Evolutionary conservation across 75 land plant genomes (phyloP).

Genomic region (Pinus taeda): DNA sequence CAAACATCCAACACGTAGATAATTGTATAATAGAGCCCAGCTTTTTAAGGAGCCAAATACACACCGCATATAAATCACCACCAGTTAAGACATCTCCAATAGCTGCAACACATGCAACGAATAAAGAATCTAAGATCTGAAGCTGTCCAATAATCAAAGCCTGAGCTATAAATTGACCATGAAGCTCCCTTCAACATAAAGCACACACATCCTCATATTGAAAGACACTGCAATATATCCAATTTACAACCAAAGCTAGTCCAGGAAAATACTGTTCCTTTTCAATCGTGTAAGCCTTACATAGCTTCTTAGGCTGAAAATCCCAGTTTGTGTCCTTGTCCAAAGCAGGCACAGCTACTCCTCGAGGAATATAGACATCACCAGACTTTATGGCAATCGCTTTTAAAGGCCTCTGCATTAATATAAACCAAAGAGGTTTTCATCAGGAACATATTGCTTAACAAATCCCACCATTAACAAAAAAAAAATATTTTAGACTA

Average conservation of each 20-base stretch:
- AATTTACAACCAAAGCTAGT: background rate
- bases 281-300: constrained; percentile 31
- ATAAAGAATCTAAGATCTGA: background rate
- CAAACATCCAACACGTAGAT: background rate
- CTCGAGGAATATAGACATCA: constrained; percentile 99
- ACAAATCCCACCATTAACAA: constrained; percentile 1
- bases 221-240: background rate
- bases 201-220: background rate
- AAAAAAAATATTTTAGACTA: no score
- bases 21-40: background rate
- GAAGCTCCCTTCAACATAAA: background rate
- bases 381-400: constrained; percentile 88
- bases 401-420: constrained; percentile 85
- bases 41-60: constrained; percentile 12
- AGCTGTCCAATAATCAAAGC: constrained; percentile 2
- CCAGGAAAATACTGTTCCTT: background rate
- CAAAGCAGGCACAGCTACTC: constrained; percentile 97
- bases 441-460: background rate
- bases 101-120: constrained; percentile 36
- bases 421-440: background rate
- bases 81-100: constrained; percentile 95
- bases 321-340: constrained; percentile 92
- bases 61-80: constrained; percentile 96
- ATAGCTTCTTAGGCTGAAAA: constrained; percentile 79
- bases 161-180: background rate